Conservation (phyloP, 192 early-diverging fungal species). For the Gonapodya prolifera region DNA sequence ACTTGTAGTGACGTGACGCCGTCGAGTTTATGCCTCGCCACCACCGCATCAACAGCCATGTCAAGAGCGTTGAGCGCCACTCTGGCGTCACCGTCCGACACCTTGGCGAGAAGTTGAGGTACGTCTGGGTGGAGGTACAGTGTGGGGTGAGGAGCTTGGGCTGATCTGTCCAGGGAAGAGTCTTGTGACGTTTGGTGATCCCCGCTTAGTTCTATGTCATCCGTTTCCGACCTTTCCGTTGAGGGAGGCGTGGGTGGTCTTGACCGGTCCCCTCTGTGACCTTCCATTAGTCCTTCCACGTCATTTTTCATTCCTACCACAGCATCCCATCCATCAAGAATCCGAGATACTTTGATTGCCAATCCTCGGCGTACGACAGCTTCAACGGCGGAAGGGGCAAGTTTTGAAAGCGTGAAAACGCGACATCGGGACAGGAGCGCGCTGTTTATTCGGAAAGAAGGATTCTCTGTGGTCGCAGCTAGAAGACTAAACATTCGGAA, state of each 20-base stretch:
- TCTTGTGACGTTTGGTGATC: neutral
- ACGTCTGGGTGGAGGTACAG: constrained; percentile 22
- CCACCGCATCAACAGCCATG: constrained; percentile 26
- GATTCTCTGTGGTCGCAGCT: constrained; percentile 67
- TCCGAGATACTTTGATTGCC: neutral
- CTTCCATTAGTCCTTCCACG: constrained; percentile 14
- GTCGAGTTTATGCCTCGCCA: neutral
- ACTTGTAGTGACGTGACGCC: constrained; percentile 10
- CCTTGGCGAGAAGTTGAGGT: constrained; percentile 35
- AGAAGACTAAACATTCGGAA: constrained; percentile 17
- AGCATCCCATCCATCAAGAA: constrained; percentile 27
- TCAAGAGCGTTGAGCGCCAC: constrained; percentile 54
- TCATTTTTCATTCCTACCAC: constrained; percentile 35
- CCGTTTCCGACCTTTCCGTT: no score
- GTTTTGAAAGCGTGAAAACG: constrained; percentile 60
- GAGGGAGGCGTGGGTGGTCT: no score
- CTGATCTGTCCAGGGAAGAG: neutral
- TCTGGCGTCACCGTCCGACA: constrained; percentile 72
- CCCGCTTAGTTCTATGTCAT: neutral
- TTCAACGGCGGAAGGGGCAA: constrained; percentile 17
- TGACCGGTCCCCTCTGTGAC: no score
- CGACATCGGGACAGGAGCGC: constrained; percentile 68
- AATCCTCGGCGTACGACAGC: neutral
- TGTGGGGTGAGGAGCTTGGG: neutral
- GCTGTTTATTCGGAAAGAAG: constrained; percentile 69